Evolutionary conservation across 2,329 filamentous ascomycete species (phyloP), one percentile per base, ranked within the genome.

Genomic region (Xylariaceae sp.): DNA sequence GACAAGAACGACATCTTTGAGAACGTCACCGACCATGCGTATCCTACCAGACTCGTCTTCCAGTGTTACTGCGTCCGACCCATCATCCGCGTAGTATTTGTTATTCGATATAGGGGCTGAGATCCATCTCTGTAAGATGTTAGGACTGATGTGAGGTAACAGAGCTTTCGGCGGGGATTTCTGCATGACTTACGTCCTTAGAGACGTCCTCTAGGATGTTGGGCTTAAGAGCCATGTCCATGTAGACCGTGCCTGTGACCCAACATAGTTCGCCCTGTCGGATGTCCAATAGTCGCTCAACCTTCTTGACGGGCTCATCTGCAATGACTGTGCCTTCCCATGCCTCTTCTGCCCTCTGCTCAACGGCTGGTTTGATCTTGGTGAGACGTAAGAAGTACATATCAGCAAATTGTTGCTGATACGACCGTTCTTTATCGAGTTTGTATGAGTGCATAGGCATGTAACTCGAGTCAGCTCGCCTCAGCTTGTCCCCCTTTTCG

Each of bases 211-310:
- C 92, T 33, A 99, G 75, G 68, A 99, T 93, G 66, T 95, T 96
- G 1, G 95, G 94, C 74, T 99, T 99, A 64, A 97, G 72, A 2
- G 89, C 83, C 90, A 99, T 92, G 58, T 97, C 90, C 88, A 97
- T 96, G 70, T 96, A 99, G 31, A 97, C 84, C 0, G 94, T 99
- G 14, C 95, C 94, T 0, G 87, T 81, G 14, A 99, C 88, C 91
- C 93, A 99, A 74, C 93, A 97, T 34, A 97, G 76, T 73, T 97
- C 86, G 57, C 94, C 94, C 74, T 97, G 94, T 55, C 93, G 85
- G 47, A 99, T 94, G 72, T 99, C 93, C 31, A 99, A 80, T 54
- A 99, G 94, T 61, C 94, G 81, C 31, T 97, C 89, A 14, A 95
- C 91, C 59, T 80, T 83, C 60, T 80, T 81, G 11, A 90, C 90